Base-by-base conservation (phyloP, 2,329 filamentous ascomycete species). In the Calonectria crousiana region DNA sequence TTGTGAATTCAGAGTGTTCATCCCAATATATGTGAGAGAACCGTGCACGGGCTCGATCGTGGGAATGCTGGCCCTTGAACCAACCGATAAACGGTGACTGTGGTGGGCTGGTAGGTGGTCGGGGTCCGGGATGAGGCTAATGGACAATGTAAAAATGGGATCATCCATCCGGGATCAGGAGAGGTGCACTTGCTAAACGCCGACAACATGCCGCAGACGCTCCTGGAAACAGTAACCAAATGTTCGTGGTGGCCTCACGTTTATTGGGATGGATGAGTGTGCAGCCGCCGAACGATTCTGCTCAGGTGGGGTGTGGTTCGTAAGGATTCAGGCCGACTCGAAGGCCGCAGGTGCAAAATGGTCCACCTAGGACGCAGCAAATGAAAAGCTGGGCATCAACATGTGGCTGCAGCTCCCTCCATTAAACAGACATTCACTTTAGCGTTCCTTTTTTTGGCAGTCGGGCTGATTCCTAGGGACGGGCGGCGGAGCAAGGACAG, bases 11-110 rank as follows among this genome's bases (percentile, higher is more conserved):
- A 47, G 65, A 41, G 28, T 58, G 38, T 73, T 69, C 71, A 73
- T 73, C 71, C 66, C 66, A 69, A 69, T 73, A 41, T 73, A 73
- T 73, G 49, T 68, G 71, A 65, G 66, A 73, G 66, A 65, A 30
- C 49, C 58, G 66, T 73, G 71, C 71, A 73, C 62, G 30, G 68
- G 68, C 49, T 51, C 38, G 36, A 28, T 70, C 68, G 44, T 65
- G 41, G 34, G 34, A 60, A 60, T 60, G 34, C 56, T 60, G 56
- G 56, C 56, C 11, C 36, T 34, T 14, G 14, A 28, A 26, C 36
- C 8, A 28, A 26, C 36, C 14, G 36, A 34, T 28, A 23, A 28
- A 62, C 56, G 56, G 56, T 60, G n/a, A 41, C 28, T 66, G 56
- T 52, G 38, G 51, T 51, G 68, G 64, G 49, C 11, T 60, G 16